Base-by-base conservation (phyloP, 345 rosid genomes). In the Lenwebbia sp. region DNA sequence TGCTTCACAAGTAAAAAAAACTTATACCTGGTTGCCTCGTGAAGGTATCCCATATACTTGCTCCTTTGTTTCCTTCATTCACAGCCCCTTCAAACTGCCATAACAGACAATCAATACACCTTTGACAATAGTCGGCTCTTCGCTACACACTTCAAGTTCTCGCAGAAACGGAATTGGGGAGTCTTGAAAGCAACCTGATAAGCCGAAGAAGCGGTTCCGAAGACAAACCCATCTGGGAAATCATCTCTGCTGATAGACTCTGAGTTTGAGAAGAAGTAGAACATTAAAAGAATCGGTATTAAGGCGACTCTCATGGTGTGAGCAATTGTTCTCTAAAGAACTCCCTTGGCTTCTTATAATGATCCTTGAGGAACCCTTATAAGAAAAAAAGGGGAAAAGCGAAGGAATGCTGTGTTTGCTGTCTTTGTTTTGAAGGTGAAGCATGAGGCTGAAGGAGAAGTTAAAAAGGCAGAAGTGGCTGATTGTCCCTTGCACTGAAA, bases 201-300 rank as follows among this genome's bases (percentile, higher is more conserved):
- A 88, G 98, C 99, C 13, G 98, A 96, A 84, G 99, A 97, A 74
- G 99, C 98, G 23, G 98, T 94, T 81, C 99, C 98, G 54, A 96
- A 97, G 14, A 90, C 84, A 86, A 97, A 97, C 86, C 95, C 97
- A 83, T 86, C 86, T 54, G 98, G 98, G 54, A 96, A 96, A 91
- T 93, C 93, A 81, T 47, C 93, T 89, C 98, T 93, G 87, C 90
- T 85, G 1, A 95, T 90, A 57, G 95, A 90, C 90, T 92, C 92
- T 44, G 94, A 90, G 82, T 23, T 78, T 8, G 75, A 88, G 54
- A 89, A 81, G 44, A 86, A 82, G 53, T n/a, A 78, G 56, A 84
- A 49, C 44, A 82, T 62, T 5, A 70, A 4, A 70, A 90, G 28
- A 8, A 88, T 54, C 25, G 89, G 84, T 62, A 92, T 50, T 19